phyloP scores from a whole-genome alignment of 2,329 filamentous ascomycete genomes.

The Stenocarpella maydis region DNA sequence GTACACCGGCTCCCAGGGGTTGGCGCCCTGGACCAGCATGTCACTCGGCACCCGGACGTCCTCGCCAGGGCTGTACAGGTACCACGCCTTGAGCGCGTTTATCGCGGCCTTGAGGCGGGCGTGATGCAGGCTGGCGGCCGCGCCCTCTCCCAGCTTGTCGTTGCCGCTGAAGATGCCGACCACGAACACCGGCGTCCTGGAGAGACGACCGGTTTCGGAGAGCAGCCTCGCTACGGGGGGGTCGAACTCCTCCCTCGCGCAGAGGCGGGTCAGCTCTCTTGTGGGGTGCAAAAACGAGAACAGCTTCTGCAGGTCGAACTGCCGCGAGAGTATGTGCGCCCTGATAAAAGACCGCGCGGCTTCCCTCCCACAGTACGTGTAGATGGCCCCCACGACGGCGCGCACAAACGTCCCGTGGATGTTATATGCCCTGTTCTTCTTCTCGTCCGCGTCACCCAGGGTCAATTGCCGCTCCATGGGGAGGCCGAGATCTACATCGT shows the following conservation, averaged over 20 bases:
- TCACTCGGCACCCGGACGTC: constrained; percentile 74
- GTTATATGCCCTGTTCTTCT: constrained; percentile 43
- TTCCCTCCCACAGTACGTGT: constrained; percentile 82
- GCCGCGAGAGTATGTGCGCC: constrained; percentile 82
- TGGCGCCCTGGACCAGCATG: constrained; percentile 67
- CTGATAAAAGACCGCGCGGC: constrained; percentile 84
- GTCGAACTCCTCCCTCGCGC: constrained; percentile 89
- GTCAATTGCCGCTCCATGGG: constrained; percentile 29
- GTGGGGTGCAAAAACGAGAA: constrained; percentile 89
- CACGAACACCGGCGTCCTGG: constrained; percentile 87
- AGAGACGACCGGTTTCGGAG: constrained; percentile 87
- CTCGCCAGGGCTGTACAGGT: constrained; percentile 84
- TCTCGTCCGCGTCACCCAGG: constrained; percentile 40
- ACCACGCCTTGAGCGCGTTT: constrained; percentile 91
- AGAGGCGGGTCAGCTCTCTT: constrained; percentile 83
- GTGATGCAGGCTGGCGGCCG: constrained; percentile 78
- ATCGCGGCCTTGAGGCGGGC: constrained; percentile 83
- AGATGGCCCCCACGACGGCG: constrained; percentile 84
- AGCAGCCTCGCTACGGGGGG: constrained; percentile 85
- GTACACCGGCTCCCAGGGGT: constrained; percentile 71
- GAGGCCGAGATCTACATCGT: constrained; percentile 37
- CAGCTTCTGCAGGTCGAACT: constrained; percentile 77
- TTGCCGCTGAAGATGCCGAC: constrained; percentile 92
- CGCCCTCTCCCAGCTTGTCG: constrained; percentile 93
- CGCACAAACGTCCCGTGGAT: constrained; percentile 75